Evolutionary conservation across 2,329 filamentous ascomycete genomes (phyloP).

Genomic region (Pezicula neosporulosa): DNA sequence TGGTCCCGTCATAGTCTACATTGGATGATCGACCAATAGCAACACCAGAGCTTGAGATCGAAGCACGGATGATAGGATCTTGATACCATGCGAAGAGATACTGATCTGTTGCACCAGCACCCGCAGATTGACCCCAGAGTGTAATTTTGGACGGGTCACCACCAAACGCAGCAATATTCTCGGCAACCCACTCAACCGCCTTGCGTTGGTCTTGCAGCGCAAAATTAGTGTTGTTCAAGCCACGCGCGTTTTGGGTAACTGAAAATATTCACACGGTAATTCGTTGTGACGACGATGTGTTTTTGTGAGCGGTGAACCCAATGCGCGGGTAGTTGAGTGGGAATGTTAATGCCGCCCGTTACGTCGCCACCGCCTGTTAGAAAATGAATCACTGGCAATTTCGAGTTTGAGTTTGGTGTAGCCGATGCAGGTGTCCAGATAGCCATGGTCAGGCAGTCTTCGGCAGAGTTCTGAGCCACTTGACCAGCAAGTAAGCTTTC

Average conservation of each 20-base stretch:
- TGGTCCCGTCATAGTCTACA: neutral
- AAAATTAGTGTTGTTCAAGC: conserved; percentile 47
- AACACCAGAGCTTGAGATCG: conserved; percentile 44
- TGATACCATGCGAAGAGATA: conserved; percentile 44
- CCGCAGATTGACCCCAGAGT: conserved; percentile 48
- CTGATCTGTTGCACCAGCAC: conserved; percentile 38
- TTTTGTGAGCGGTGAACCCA: conserved; percentile 6
- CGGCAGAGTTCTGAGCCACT: conserved; percentile 12
- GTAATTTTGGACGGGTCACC: conserved; percentile 43
- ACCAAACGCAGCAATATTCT: conserved; percentile 57
- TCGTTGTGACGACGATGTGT: conserved; percentile 36
- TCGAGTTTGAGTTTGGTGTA: conserved; percentile 32
- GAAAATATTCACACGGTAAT: conserved; percentile 36
- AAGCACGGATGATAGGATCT: conserved; percentile 44
- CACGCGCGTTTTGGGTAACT: conserved; percentile 26
- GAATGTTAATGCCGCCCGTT: conserved; percentile 4
- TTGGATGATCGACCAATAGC: conserved; percentile 28
- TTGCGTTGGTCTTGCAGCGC: conserved; percentile 68
- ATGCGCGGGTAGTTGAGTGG: conserved; percentile 2
- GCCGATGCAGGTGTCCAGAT: conserved; percentile 17
- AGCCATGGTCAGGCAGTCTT: conserved; percentile 25
- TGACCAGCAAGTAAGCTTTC: conserved; percentile 18
- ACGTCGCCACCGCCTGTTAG: conserved; percentile 20
- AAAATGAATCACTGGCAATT: conserved; percentile 38
- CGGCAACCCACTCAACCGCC: conserved; percentile 66